Percentiles rank a stretch among this genome's conserved stretches.
phyloP scores from a whole-genome alignment of 768 basidiomycete genomes.

The Tylopilus sp. region DNA sequence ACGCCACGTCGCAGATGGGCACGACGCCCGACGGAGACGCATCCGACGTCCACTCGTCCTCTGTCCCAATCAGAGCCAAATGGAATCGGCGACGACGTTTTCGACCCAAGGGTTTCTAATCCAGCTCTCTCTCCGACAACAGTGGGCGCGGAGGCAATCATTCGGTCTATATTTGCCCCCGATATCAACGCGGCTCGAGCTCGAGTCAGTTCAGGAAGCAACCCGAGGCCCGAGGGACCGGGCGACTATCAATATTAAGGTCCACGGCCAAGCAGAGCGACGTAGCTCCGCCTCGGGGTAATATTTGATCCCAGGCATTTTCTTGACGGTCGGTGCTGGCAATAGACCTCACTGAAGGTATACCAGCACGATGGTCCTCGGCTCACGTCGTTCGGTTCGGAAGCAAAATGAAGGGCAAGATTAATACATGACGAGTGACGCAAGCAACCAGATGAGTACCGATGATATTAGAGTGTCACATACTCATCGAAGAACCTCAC shows the following conservation, averaged over 20 bases:
- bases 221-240: not conserved
- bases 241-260: not conserved
- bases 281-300: too few relatives aligned
- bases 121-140: not conserved
- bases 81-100: not conserved
- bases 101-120: not conserved
- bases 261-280: too few relatives aligned
- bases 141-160: not conserved
- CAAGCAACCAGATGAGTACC: too few relatives aligned
- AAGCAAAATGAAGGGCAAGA: too few relatives aligned
- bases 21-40: not conserved
- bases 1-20: not conserved
- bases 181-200: not conserved
- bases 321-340: too few relatives aligned
- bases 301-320: not conserved
- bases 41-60: too few relatives aligned
- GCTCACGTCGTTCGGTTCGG: too few relatives aligned
- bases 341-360: too few relatives aligned
- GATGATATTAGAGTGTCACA: too few relatives aligned
- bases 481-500: not conserved
- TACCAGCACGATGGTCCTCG: not conserved
- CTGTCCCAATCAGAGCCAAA: not conserved
- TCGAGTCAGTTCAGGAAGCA: not conserved
- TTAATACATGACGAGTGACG: too few relatives aligned
- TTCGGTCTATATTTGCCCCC: not conserved